Conservation (phyloP, 805 yeast species). For the Sugiyamaella valdiviana region DNA sequence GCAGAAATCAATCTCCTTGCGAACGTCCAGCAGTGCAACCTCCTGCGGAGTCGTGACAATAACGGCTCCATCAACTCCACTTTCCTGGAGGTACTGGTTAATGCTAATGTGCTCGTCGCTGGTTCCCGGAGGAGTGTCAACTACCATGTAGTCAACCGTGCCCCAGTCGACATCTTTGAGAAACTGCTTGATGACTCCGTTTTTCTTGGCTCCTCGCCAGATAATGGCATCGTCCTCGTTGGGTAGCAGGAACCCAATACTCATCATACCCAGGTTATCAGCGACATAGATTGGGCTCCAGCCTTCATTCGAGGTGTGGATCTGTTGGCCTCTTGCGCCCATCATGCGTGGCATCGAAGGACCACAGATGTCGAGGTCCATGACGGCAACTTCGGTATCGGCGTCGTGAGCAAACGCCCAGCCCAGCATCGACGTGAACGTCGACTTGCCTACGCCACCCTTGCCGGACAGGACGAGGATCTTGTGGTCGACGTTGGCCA, state of each 20-base stretch:
- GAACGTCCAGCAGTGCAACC: conserved; percentile 87
- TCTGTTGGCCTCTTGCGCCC: conserved; percentile 79
- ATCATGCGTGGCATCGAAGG: conserved; percentile 94
- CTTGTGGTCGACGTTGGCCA: conserved; percentile 67
- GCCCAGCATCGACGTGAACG: conserved; percentile 90
- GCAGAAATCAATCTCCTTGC: conserved; percentile 95
- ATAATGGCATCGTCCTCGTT: conserved; percentile 88
- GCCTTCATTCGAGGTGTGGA: conserved; percentile 86
- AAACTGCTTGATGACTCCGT: conserved; percentile 87
- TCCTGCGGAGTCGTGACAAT: conserved; percentile 97
- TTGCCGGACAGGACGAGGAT: conserved; percentile 58
- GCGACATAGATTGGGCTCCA: conserved; percentile 97
- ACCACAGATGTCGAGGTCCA: conserved; percentile 97
- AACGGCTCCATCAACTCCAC: conserved; percentile 82
- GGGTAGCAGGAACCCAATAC: conserved; percentile 92
- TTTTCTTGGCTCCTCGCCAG: conserved; percentile 97
- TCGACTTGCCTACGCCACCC: conserved; percentile 96
- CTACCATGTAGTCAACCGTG: conserved; percentile 64
- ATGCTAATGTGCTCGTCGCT: conserved; percentile 94
- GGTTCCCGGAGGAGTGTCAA: conserved; percentile 98
- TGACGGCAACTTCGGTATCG: conserved; percentile 82
- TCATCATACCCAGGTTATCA: conserved; percentile 92
- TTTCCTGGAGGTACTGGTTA: conserved; percentile 77
- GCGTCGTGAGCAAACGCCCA: conserved; percentile 85
- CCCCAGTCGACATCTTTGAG: conserved; percentile 97